Conservation (phyloP, 352 stramenopile genomes). For the Globisporangium okanoganense region DNA sequence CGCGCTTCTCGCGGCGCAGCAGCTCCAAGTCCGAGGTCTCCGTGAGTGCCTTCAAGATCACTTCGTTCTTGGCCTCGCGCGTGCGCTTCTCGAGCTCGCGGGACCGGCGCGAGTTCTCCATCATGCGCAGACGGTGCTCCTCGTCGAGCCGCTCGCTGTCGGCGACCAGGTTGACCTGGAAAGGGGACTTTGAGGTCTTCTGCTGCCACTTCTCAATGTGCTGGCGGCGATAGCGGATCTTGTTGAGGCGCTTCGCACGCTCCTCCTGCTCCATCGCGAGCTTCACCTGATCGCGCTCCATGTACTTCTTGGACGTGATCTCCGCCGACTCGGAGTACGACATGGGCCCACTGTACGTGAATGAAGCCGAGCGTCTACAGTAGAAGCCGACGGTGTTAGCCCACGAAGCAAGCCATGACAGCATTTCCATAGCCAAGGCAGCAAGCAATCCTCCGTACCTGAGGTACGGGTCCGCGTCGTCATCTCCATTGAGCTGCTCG, state of each 20-base stretch:
- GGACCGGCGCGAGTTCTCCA: slow-evolving; percentile 62
- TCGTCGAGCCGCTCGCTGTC: slow-evolving; percentile 93
- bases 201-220: slow-evolving; percentile 83
- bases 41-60: slow-evolving; percentile 89
- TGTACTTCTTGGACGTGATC: slow-evolving; percentile 80
- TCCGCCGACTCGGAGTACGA: slow-evolving; percentile 58
- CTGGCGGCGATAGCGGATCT: slow-evolving; percentile 52
- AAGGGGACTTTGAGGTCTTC: slow-evolving; percentile 90
- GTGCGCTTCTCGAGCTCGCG: slow-evolving; percentile 70
- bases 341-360: slow-evolving; percentile 26
- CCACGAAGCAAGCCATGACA: not conserved
- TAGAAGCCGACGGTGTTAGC: not conserved
- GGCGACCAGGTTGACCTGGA: slow-evolving; percentile 92
- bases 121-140: slow-evolving; percentile 76
- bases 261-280: slow-evolving; percentile 61
- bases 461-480: not conserved
- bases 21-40: slow-evolving; percentile 90
- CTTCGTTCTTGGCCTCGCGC: slow-evolving; percentile 89
- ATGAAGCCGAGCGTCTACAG: slow-evolving; percentile 22
- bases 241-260: slow-evolving; percentile 46
- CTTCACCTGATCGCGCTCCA: slow-evolving; percentile 65
- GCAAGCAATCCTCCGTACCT: slow-evolving; percentile 1
- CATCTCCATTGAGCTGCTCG: slow-evolving; percentile 10
- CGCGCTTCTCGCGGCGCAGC: slow-evolving; percentile 90
- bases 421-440: too few relatives aligned